Evolutionary conservation across 2,329 filamentous ascomycete genomes (phyloP).

Genomic region (Aspergillus nomiae): DNA sequence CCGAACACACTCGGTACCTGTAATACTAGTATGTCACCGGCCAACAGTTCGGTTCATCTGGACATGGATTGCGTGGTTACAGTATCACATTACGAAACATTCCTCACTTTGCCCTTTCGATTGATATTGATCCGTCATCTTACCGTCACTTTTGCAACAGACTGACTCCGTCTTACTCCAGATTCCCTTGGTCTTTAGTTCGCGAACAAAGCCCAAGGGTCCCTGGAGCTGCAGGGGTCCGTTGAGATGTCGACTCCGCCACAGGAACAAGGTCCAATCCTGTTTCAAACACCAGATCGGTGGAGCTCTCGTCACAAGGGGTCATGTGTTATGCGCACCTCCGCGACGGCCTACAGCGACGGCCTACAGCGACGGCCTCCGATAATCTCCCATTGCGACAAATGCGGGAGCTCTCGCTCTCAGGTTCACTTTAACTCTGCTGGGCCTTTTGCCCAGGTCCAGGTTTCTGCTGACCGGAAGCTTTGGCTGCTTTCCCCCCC

Average conservation of each 20-base stretch:
- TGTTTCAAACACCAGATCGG: slow-evolving; percentile 5
- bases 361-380: slow-evolving; percentile 6
- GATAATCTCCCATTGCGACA: not conserved
- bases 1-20: not conserved
- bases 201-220: not conserved
- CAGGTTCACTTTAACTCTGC: slow-evolving; percentile 3
- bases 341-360: not conserved
- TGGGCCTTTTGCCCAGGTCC: slow-evolving; percentile 33
- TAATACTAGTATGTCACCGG: not conserved
- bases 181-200: not conserved
- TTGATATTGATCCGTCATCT: not conserved
- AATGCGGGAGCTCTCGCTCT: slow-evolving; percentile 3
- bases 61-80: not conserved
- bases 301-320: not conserved
- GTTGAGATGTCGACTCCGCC: slow-evolving; percentile 5
- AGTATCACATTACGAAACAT: not conserved
- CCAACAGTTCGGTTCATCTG: not conserved
- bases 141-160: not conserved
- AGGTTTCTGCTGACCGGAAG: slow-evolving; percentile 13
- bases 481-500: slow-evolving; percentile 6
- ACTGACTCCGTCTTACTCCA: not conserved
- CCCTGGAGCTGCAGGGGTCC: not conserved
- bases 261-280: not conserved
- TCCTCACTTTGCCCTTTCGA: not conserved
- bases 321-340: slow-evolving; percentile 1